Conservation (phyloP, 192 early-diverging fungal species). For the Coemansia sp. region DNA sequence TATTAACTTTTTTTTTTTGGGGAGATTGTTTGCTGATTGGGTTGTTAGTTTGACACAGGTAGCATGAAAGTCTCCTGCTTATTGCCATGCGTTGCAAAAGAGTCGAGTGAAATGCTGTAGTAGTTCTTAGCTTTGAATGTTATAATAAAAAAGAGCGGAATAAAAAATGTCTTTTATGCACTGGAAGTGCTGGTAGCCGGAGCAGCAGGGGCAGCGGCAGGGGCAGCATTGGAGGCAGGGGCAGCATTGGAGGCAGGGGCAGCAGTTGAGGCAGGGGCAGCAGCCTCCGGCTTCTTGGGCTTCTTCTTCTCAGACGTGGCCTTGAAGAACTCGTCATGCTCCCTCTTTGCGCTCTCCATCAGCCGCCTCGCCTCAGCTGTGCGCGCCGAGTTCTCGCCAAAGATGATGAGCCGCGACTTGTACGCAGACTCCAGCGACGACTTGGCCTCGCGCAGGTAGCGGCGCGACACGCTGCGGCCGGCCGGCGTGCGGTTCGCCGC, state of each 20-base stretch:
- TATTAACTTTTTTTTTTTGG: no score
- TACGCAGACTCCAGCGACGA: conserved; percentile 25
- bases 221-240: conserved; percentile 14
- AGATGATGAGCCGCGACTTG: conserved; percentile 27
- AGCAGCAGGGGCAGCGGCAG: conserved; percentile 10
- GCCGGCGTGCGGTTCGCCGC: conserved; percentile 44
- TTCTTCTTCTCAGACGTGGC: conserved; percentile 41
- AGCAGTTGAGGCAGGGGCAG: conserved; percentile 7
- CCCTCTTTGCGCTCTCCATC: conserved; percentile 43
- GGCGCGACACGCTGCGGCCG: conserved; percentile 41
- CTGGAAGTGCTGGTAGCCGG: conserved; percentile 8
- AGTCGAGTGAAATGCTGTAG: no score
- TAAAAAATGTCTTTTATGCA: background rate
- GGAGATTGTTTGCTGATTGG: no score
- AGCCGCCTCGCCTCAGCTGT: conserved; percentile 30
- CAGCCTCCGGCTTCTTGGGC: conserved; percentile 28
- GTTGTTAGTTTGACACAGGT: no score
- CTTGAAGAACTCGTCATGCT: conserved; percentile 44
- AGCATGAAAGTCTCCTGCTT: no score
- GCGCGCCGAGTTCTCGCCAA: conserved; percentile 38
- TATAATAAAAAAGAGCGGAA: background rate
- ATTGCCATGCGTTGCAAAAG: no score
- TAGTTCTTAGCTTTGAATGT: no score
- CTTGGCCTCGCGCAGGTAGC: conserved; percentile 50
- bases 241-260: conserved; percentile 12